phyloP scores from a whole-genome alignment of 331 rosid species.

The Pyrus hybrid region DNA sequence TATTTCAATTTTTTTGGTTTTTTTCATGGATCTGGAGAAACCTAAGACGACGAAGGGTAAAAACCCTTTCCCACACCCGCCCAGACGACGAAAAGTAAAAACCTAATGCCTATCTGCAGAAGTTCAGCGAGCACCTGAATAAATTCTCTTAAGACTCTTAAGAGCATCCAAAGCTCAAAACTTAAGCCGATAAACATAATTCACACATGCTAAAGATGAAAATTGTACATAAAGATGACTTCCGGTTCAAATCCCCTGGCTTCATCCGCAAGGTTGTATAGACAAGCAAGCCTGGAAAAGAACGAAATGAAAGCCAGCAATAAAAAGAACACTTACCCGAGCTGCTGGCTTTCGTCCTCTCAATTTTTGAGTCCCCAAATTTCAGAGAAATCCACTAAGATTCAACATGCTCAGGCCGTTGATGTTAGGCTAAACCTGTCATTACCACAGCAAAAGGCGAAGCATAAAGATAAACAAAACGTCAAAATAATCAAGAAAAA shows the following conservation, averaged over 20 bases:
- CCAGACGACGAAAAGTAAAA: not conserved
- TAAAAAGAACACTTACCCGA: conserved; percentile 66
- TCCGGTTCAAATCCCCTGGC: conserved; percentile 4
- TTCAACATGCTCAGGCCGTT: conserved; percentile 27
- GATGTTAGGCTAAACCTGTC: conserved; percentile 47
- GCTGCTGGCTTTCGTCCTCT: conserved; percentile 51
- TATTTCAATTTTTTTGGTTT: not conserved
- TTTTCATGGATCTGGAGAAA: not conserved
- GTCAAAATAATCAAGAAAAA: conserved; percentile 1
- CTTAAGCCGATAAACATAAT: not conserved
- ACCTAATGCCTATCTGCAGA: not conserved
- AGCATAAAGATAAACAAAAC: conserved; percentile 43
- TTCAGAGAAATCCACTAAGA: not conserved
- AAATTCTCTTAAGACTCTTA: not conserved
- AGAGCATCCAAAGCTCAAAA: not conserved
- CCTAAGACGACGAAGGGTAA: not conserved
- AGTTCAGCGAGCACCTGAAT: not conserved
- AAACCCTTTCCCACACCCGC: not conserved
- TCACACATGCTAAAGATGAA: not conserved
- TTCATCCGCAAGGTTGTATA: not conserved
- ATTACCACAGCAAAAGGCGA: conserved; percentile 12
- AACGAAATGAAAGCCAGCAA: conserved; percentile 67
- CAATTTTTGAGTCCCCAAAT: not conserved
- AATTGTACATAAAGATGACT: not conserved
- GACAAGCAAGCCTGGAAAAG: conserved; percentile 48